phyloP scores from a whole-genome alignment of 108 stramenopile genomes.

The Mediolabrus comicus region DNA sequence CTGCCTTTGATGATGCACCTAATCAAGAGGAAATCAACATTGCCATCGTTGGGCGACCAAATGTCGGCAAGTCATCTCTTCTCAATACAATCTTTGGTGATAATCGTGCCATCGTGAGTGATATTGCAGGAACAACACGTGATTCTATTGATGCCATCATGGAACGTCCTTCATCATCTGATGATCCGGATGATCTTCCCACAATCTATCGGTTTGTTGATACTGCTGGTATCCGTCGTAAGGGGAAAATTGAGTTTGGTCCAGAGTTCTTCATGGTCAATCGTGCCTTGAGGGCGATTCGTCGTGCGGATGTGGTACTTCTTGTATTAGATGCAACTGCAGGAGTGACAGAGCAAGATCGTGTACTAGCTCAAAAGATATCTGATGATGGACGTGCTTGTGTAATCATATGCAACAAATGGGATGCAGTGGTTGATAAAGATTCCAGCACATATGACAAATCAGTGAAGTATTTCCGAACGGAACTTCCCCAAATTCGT shows the following conservation, averaged over 20 bases:
- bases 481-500: conserved; percentile 84
- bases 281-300: conserved; percentile 93
- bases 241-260: conserved; percentile 93
- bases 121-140: conserved; percentile 96
- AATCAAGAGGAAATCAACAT: conserved; percentile 83
- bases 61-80: conserved; percentile 95
- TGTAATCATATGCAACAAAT: conserved; percentile 97
- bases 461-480: conserved; percentile 84
- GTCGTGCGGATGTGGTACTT: conserved; percentile 92
- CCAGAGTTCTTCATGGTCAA: conserved; percentile 99
- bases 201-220: conserved; percentile 95
- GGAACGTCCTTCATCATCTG: conserved; percentile 74
- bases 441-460: conserved; percentile 83
- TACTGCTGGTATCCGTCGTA: conserved; percentile 96
- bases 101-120: conserved; percentile 90
- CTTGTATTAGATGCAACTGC: conserved; percentile 95
- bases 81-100: conserved; percentile 91
- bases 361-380: conserved; percentile 88
- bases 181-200: conserved; percentile 43
- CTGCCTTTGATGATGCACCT: conserved; percentile 71
- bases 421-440: conserved; percentile 96
- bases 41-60: conserved; percentile 96
- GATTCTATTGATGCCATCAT: conserved; percentile 97
- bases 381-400: conserved; percentile 95
- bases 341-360: conserved; percentile 96